phyloP scores from a whole-genome alignment of 495 filamentous ascomycete genomes.

The Chaetomium fimeti region DNA sequence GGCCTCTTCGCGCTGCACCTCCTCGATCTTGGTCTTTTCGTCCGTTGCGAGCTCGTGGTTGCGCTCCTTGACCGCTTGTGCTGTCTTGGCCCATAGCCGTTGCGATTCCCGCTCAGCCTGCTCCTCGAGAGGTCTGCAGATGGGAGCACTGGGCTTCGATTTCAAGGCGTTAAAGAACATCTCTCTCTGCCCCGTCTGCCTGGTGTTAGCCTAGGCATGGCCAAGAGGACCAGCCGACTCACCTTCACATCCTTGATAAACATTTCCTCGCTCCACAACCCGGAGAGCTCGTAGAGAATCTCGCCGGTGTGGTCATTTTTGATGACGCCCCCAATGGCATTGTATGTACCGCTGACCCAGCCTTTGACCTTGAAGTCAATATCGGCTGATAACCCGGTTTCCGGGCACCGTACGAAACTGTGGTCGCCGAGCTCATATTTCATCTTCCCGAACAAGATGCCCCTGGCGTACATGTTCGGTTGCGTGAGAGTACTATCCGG shows the following conservation, averaged over 20 bases:
- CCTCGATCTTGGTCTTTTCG: constrained; percentile 93
- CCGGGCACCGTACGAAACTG: constrained; percentile 89
- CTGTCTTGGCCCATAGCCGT: constrained; percentile 77
- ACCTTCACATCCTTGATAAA: constrained; percentile 78
- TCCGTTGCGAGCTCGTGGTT: constrained; percentile 91
- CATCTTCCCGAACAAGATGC: constrained; percentile 98
- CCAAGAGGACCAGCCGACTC: constrained; percentile 33
- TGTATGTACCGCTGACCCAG: constrained; percentile 94
- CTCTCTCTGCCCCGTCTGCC: constrained; percentile 82
- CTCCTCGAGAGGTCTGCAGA: constrained; percentile 75
- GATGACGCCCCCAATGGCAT: constrained; percentile 90
- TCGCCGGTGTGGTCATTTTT: constrained; percentile 86
- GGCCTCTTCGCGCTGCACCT: constrained; percentile 84
- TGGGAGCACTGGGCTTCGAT: constrained; percentile 70
- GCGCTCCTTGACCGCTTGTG: constrained; percentile 71
- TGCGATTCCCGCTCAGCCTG: constrained; percentile 92
- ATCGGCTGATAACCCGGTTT: constrained; percentile 80
- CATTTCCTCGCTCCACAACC: constrained; percentile 95
- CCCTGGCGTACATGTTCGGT: constrained; percentile 98
- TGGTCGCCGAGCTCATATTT: constrained; percentile 98
- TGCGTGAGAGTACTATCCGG: constrained; percentile 75
- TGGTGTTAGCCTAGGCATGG: neutral
- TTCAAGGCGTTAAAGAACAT: constrained; percentile 83
- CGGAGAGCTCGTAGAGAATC: constrained; percentile 82
- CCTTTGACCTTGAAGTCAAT: constrained; percentile 99